Conservation (phyloP, 257 asterid species). For the Solanum habrochaites region DNA sequence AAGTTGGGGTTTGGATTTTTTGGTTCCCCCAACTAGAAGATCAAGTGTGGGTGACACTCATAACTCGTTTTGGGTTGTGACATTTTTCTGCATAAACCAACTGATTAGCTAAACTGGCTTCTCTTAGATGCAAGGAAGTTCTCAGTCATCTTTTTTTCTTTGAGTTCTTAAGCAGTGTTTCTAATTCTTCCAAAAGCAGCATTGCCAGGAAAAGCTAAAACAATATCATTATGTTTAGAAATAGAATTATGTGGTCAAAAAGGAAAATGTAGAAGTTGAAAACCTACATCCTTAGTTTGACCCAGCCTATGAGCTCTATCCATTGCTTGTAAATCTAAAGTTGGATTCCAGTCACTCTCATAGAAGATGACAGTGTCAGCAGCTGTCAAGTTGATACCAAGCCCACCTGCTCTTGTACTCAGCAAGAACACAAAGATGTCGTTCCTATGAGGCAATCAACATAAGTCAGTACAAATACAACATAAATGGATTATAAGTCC, state of each 20-base stretch:
- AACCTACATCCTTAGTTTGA: constrained; percentile 80
- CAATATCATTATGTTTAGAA: neutral
- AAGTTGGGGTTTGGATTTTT: too few species aligned
- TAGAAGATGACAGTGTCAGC: constrained; percentile 97
- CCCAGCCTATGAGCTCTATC: constrained; percentile 98
- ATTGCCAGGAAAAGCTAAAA: neutral
- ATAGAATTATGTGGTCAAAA: neutral
- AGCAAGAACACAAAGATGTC: constrained; percentile 92
- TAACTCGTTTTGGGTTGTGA: too few species aligned
- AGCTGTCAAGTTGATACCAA: constrained; percentile 95
- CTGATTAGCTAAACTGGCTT: neutral
- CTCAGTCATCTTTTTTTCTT: neutral
- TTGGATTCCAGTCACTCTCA: constrained; percentile 99
- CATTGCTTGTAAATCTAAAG: constrained; percentile 95
- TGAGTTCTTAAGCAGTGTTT: neutral
- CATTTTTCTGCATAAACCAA: neutral
- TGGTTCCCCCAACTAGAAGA: too few species aligned
- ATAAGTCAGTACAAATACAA: neutral
- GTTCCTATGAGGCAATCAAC: constrained; percentile 31
- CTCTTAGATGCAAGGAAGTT: neutral
- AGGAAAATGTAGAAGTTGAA: constrained; percentile 1
- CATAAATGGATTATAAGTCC: neutral
- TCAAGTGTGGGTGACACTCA: too few species aligned
- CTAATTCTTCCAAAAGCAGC: neutral
- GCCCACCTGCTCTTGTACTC: constrained; percentile 99